These are phyloP conservation scores for Pyrus hybrid DNA, from an alignment of 331 rosid genomes.

Conservation along the genomic window DNA sequence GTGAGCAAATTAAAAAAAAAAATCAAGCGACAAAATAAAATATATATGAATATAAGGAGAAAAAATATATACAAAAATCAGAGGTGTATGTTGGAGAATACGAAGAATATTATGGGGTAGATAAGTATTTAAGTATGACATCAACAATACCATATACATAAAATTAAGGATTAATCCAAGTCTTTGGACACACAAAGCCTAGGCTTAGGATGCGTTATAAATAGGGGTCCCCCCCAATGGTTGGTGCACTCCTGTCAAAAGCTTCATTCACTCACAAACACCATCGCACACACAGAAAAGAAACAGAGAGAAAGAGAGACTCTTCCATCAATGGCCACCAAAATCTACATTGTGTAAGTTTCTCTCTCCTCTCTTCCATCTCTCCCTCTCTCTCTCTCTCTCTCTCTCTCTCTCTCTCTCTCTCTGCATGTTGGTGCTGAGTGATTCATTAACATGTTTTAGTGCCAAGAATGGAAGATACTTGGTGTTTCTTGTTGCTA, in stretches of 20 bases:
- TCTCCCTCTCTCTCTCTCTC: not conserved
- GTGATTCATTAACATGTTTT: not conserved
- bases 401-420: not conserved
- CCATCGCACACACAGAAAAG: not conserved
- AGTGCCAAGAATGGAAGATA: not conserved
- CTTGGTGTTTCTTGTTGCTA: not conserved
- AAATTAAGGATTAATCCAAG: not conserved
- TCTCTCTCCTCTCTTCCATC: not conserved
- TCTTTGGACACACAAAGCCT: not conserved
- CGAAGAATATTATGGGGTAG: not conserved
- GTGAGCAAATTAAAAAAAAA: too few relatives aligned
- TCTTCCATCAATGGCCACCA: constrained; percentile 55
- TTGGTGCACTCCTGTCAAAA: not conserved
- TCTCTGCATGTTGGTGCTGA: not conserved
- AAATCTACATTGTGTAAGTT: constrained; percentile 74
- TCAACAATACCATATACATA: constrained; percentile 11
- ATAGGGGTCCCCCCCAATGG: constrained; percentile 8
- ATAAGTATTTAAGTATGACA: constrained; percentile 8
- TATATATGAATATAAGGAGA: too few relatives aligned
- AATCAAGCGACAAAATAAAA: too few relatives aligned
- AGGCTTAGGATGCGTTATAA: constrained; percentile 19
- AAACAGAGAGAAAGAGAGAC: constrained; percentile 4
- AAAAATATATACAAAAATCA: too few relatives aligned
- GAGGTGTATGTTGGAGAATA: too few relatives aligned
- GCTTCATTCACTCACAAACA: constrained; percentile 22